Percentiles rank a stretch among this genome's conserved stretches.
Conservation (phyloP, 768 basidiomycete genomes). For the Leucogyrophana mollusca region DNA sequence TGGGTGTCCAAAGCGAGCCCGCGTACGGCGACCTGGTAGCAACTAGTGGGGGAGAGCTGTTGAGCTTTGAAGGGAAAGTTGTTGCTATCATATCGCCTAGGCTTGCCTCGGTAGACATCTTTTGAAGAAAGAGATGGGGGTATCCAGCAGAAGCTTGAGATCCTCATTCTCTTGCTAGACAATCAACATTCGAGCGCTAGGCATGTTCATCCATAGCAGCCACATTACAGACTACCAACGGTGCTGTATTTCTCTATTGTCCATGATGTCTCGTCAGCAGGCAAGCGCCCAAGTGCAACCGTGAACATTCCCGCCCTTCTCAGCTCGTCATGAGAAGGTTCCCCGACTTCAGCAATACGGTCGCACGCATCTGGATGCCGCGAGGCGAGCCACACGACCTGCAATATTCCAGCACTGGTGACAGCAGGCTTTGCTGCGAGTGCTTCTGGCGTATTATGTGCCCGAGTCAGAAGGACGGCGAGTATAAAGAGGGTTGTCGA, state of each 20-base stretch:
- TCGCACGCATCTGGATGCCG: neutral
- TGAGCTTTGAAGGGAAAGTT: conserved; percentile 46
- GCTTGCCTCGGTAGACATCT: conserved; percentile 49
- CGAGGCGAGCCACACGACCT: conserved; percentile 7
- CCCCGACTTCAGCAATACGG: neutral
- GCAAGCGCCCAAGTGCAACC: too few species aligned
- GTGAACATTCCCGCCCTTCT: conserved; percentile 1
- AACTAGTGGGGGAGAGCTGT: conserved; percentile 50
- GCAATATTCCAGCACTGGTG: conserved; percentile 1
- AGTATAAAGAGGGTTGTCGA: too few species aligned
- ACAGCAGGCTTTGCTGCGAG: too few species aligned
- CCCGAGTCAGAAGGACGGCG: too few species aligned
- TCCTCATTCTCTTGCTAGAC: too few species aligned
- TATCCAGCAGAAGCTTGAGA: neutral
- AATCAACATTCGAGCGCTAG: too few species aligned
- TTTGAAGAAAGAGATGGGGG: conserved; percentile 23
- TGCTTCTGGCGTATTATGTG: too few species aligned
- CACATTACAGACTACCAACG: too few species aligned
- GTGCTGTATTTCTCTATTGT: too few species aligned
- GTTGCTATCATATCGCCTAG: conserved; percentile 53
- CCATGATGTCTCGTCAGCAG: too few species aligned
- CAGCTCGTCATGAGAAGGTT: conserved; percentile 4
- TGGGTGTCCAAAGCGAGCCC: conserved; percentile 17
- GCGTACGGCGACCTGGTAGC: conserved; percentile 56
- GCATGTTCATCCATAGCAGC: too few species aligned